These are phyloP conservation scores for Paraphoma sp. DNA, from an alignment of 2,329 filamentous ascomycete species.

Conservation along the genomic window DNA sequence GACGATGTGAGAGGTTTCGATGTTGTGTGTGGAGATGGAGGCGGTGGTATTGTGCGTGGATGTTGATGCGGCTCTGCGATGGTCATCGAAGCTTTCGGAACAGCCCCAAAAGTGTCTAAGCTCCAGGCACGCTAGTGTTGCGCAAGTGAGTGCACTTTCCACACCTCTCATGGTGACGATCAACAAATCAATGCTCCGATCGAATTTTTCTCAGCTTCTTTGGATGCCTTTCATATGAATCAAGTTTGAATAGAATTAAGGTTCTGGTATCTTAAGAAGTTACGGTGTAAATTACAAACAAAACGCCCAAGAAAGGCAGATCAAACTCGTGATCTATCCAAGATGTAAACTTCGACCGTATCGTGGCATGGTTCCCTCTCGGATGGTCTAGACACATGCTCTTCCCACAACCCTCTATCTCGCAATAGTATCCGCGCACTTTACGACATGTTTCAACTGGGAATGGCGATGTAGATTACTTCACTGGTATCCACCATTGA, in stretches of 20 bases:
- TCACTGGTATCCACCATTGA: too few relatives aligned
- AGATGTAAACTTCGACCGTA: not conserved
- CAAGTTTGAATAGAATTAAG: not conserved
- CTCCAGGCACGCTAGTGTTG: constrained; percentile 25
- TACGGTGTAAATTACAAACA: not conserved
- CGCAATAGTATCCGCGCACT: too few relatives aligned
- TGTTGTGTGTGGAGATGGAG: constrained; percentile 19
- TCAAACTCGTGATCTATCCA: not conserved
- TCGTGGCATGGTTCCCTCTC: not conserved
- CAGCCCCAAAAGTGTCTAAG: constrained; percentile 20
- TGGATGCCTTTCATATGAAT: not conserved
- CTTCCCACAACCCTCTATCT: too few relatives aligned
- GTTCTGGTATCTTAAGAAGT: constrained; percentile 30
- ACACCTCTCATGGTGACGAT: not conserved
- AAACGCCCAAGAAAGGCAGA: not conserved
- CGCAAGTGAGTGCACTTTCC: not conserved
- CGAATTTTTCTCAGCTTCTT: too few relatives aligned
- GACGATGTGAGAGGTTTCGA: constrained; percentile 11
- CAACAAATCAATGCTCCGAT: too few relatives aligned
- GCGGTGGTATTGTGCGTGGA: constrained; percentile 21
- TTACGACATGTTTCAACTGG: not conserved
- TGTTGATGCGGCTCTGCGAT: constrained; percentile 46
- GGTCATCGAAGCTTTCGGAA: constrained; percentile 40
- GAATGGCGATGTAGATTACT: not conserved
- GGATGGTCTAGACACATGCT: too few relatives aligned